Conservation (phyloP, 805 yeast species). For the Saccharomycopsis microspora region DNA sequence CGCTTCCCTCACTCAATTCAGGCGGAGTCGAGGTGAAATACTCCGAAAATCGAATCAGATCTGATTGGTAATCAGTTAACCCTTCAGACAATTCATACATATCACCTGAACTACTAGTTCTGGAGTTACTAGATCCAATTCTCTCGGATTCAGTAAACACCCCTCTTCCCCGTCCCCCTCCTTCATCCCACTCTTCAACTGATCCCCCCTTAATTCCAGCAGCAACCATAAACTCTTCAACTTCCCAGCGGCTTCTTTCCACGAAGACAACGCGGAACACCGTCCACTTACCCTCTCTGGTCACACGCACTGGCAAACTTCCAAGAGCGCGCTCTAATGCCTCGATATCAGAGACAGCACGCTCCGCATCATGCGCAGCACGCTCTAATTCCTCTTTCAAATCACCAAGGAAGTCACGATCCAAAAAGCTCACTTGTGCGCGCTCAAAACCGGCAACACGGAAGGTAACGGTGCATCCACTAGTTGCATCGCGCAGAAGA, state of each 20-base stretch:
- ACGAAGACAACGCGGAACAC: slow-evolving; percentile 55
- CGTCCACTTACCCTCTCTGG: slow-evolving; percentile 21
- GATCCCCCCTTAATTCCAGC: slow-evolving; percentile 48
- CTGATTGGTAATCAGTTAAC: too few relatives aligned
- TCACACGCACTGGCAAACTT: slow-evolving; percentile 47
- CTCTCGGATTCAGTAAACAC: too few relatives aligned
- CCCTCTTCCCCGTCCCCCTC: not conserved
- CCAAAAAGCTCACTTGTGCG: slow-evolving; percentile 27
- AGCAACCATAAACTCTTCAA: slow-evolving; percentile 46
- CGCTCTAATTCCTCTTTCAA: slow-evolving; percentile 27
- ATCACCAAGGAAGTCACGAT: slow-evolving; percentile 31
- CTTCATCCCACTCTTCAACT: slow-evolving; percentile 21
- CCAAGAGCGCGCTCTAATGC: slow-evolving; percentile 25
- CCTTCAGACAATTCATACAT: too few relatives aligned
- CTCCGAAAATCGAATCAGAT: too few relatives aligned
- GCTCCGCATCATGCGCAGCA: slow-evolving; percentile 31
- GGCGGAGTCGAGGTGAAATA: too few relatives aligned
- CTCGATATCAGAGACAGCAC: slow-evolving; percentile 32
- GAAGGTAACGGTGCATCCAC: too few relatives aligned
- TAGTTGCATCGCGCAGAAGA: too few relatives aligned
- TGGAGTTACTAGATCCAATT: too few relatives aligned
- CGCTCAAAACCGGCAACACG: slow-evolving; percentile 16
- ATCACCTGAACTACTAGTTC: too few relatives aligned
- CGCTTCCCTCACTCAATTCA: too few relatives aligned
- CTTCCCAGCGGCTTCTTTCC: slow-evolving; percentile 48